Evolutionary conservation across 1,284 basidiomycete genomes (phyloP).

Genomic region (Gastroboletus turbinatus): DNA sequence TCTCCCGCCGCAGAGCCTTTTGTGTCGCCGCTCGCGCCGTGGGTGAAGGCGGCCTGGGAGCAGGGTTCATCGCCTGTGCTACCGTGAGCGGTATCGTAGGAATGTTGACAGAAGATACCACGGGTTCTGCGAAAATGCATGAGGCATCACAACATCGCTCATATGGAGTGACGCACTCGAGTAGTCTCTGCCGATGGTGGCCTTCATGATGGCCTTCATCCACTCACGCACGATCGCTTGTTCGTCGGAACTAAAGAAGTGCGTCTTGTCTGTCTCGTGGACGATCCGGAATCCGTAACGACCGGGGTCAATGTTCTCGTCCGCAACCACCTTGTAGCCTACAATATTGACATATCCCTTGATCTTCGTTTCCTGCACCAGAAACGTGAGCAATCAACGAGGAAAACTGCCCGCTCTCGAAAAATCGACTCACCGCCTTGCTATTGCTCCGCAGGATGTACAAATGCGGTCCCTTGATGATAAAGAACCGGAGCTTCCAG

Average conservation of each 20-base stretch:
- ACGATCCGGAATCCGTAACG: slow-evolving; percentile 95
- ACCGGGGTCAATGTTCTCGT: slow-evolving; percentile 90
- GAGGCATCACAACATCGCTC: not conserved
- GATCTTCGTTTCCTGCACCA: slow-evolving; percentile 80
- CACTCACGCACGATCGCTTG: slow-evolving; percentile 85
- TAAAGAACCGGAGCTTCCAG: slow-evolving; percentile 93
- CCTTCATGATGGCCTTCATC: slow-evolving; percentile 99
- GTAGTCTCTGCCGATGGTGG: slow-evolving; percentile 93
- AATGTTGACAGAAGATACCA: slow-evolving; percentile 96
- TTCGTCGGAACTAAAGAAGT: slow-evolving; percentile 92
- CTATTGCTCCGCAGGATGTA: slow-evolving; percentile 80
- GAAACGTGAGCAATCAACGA: not conserved
- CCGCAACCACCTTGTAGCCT: slow-evolving; percentile 92
- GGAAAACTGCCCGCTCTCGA: not conserved
- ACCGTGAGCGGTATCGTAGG: slow-evolving; percentile 94
- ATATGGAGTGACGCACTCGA: slow-evolving; percentile 52
- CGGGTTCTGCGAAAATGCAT: slow-evolving; percentile 62
- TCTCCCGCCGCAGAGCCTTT: slow-evolving; percentile 82
- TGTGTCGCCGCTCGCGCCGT: slow-evolving; percentile 86
- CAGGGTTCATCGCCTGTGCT: slow-evolving; percentile 94
- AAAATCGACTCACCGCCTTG: slow-evolving; percentile 51
- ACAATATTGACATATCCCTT: slow-evolving; percentile 93
- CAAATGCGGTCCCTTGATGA: slow-evolving; percentile 90
- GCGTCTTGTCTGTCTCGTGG: slow-evolving; percentile 85
- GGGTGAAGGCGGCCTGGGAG: slow-evolving; percentile 93